A percentile compares a stretch with the other conserved stretches of the same genome.
Evolutionary conservation across 2,329 filamentous ascomycete genomes (phyloP).

Genomic region (Cercospora zeina): DNA sequence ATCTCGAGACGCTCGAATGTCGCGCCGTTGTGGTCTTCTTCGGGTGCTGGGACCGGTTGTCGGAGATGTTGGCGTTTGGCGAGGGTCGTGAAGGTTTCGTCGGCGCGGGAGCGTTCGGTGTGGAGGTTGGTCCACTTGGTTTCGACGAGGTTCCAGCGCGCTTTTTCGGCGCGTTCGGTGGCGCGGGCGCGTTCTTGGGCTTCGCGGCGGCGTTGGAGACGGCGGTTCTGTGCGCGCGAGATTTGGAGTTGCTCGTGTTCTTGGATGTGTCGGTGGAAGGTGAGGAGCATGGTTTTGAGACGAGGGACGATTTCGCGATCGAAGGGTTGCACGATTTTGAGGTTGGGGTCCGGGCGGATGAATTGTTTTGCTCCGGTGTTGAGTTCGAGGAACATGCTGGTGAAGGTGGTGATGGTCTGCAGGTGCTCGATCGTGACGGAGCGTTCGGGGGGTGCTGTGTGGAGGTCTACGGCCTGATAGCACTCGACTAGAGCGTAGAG

Average conservation of each 20-base stretch:
- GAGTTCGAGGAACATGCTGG: slow-evolving; percentile 28
- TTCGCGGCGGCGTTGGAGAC: slow-evolving; percentile 4
- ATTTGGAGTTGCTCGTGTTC: slow-evolving; percentile 6
- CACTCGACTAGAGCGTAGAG: slow-evolving; percentile 23
- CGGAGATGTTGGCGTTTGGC: slow-evolving; percentile 31
- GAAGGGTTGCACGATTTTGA: slow-evolving; percentile 29
- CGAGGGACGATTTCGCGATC: slow-evolving; percentile 23
- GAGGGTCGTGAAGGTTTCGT: slow-evolving; percentile 18
- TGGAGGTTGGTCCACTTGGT: slow-evolving; percentile 34
- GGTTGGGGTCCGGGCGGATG: slow-evolving; percentile 14
- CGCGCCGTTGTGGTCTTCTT: slow-evolving; percentile 44
- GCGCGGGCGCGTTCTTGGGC: slow-evolving; percentile 14
- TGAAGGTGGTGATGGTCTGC: slow-evolving; percentile 21
- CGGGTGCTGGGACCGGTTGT: slow-evolving; percentile 21
- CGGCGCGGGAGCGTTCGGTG: slow-evolving; percentile 26
- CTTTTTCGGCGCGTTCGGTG: slow-evolving; percentile 2
- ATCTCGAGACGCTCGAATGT: slow-evolving; percentile 44
- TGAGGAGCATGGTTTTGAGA: slow-evolving; percentile 22
- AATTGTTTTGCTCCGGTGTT: slow-evolving; percentile 24
- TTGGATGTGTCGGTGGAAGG: slow-evolving; percentile 19
- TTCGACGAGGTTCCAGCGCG: slow-evolving; percentile 8
- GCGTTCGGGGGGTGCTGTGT: background rate
- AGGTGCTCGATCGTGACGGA: slow-evolving; percentile 28
- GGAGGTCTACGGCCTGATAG: slow-evolving; percentile 27
- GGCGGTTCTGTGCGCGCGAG: background rate